phyloP scores from a whole-genome alignment of 2,329 filamentous ascomycete species.

The Aspergillus vadensis region DNA sequence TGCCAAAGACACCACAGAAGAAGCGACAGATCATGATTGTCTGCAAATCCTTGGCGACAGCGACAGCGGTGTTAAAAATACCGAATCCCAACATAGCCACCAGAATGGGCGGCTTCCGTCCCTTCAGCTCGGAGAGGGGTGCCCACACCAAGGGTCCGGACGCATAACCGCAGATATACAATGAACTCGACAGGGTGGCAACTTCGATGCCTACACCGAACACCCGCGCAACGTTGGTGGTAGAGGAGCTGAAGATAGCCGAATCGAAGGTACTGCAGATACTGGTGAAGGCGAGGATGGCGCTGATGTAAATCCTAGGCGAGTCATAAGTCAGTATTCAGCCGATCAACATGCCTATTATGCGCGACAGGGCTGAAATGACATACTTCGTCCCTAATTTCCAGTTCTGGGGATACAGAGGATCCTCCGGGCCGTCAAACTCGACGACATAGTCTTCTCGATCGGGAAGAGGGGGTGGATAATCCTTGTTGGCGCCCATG shows the following conservation, averaged over 20 bases:
- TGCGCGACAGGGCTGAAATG: no score
- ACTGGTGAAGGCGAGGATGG: conserved; percentile 21
- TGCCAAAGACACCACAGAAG: conserved; percentile 49
- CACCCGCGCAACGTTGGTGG: conserved; percentile 51
- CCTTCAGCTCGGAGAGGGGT: conserved; percentile 61
- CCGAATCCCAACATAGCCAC: conserved; percentile 44
- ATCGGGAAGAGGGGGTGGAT: conserved; percentile 53
- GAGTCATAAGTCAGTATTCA: background rate
- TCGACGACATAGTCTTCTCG: conserved; percentile 58
- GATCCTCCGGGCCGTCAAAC: conserved; percentile 54
- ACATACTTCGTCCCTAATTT: conserved; percentile 48
- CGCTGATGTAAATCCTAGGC: conserved; percentile 25
- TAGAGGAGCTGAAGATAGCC: conserved; percentile 69
- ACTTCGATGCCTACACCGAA: conserved; percentile 48
- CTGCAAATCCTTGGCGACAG: conserved; percentile 40
- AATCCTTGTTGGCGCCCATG: conserved; percentile 49
- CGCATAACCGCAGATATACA: conserved; percentile 54
- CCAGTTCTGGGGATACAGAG: conserved; percentile 58
- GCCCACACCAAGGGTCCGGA: conserved; percentile 63
- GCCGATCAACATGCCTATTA: background rate
- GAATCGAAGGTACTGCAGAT: conserved; percentile 49
- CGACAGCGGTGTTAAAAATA: conserved; percentile 48
- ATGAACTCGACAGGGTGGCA: conserved; percentile 45
- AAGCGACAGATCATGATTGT: conserved; percentile 45
- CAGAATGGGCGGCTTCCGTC: conserved; percentile 54